Percentiles rank a stretch among this genome's conserved stretches.
Evolutionary conservation across 768 basidiomycete genomes (phyloP).

Genomic region (Boletellus emodensis): DNA sequence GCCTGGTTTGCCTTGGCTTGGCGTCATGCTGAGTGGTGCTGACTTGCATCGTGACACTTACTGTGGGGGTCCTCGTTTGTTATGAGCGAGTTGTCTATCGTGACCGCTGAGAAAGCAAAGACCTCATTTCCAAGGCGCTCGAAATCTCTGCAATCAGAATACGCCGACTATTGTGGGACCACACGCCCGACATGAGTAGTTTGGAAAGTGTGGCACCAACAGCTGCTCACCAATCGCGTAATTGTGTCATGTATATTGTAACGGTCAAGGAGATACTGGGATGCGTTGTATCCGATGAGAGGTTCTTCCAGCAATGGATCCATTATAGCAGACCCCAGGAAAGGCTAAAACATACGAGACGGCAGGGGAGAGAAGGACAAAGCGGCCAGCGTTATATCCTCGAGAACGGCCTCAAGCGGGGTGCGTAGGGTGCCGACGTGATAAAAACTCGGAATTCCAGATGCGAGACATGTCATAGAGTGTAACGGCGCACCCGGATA

Average conservation of each 20-base stretch:
- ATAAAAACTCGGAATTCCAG: neutral
- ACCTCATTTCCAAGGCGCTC: constrained; percentile 26
- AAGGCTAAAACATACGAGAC: neutral
- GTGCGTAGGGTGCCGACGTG: constrained; percentile 1
- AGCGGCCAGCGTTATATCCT: constrained; percentile 9
- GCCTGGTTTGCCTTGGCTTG: constrained; percentile 10
- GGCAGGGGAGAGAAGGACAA: neutral
- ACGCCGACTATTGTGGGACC: constrained; percentile 14
- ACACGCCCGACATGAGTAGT: neutral
- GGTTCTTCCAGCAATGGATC: constrained; percentile 5
- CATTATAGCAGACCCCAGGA: constrained; percentile 1
- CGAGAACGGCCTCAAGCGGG: constrained; percentile 6
- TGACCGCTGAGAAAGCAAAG: constrained; percentile 22
- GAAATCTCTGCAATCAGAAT: constrained; percentile 25
- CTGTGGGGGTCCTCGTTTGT: constrained; percentile 18
- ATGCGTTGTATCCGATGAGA: constrained; percentile 12
- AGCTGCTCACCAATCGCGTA: constrained; percentile 20
- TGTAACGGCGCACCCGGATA: neutral
- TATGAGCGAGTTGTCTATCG: constrained; percentile 20
- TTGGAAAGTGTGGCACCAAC: neutral
- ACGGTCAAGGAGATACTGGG: constrained; percentile 25
- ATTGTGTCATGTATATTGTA: constrained; percentile 28
- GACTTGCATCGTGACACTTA: neutral
- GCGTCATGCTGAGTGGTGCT: constrained; percentile 1
- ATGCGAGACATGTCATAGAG: constrained; percentile 6